phyloP scores from a whole-genome alignment of 2,329 filamentous ascomycete genomes.

The Rhynchosporium graminicola region DNA sequence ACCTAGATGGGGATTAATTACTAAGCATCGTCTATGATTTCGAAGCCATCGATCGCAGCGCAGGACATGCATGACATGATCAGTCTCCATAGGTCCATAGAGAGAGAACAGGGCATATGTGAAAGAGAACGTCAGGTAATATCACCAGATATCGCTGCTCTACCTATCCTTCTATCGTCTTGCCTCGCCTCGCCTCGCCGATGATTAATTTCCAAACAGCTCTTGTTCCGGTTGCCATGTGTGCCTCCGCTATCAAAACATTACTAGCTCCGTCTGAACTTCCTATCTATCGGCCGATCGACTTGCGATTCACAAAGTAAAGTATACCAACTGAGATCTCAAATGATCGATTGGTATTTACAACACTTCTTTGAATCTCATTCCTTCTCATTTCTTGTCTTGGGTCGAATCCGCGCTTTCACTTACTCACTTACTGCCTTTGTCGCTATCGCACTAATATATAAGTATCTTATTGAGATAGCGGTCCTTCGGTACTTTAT shows the following conservation, averaged over 20 bases:
- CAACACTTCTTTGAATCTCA: too few species aligned
- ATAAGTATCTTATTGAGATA: too few species aligned
- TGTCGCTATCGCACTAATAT: background rate
- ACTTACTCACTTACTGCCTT: background rate
- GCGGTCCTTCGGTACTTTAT: background rate
- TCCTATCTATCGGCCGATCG: too few species aligned
- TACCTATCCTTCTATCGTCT: background rate
- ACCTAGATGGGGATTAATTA: background rate
- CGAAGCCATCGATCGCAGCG: background rate
- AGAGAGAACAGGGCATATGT: background rate
- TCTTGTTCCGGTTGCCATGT: background rate
- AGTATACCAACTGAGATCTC: too few species aligned
- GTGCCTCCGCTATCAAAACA: background rate
- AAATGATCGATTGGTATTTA: too few species aligned
- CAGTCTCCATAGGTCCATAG: background rate
- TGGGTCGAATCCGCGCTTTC: background rate
- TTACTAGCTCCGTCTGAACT: constrained; percentile 1
- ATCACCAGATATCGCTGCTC: background rate
- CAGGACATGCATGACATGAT: background rate
- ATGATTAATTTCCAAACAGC: constrained; percentile 8
- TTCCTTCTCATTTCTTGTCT: too few species aligned
- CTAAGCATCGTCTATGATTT: background rate
- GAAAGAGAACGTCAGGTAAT: background rate
- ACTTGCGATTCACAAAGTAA: too few species aligned
- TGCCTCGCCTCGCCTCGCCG: background rate